Evolutionary conservation across 352 stramenopile species (phyloP).

Genomic region (Halophytophthora polymorphica): DNA sequence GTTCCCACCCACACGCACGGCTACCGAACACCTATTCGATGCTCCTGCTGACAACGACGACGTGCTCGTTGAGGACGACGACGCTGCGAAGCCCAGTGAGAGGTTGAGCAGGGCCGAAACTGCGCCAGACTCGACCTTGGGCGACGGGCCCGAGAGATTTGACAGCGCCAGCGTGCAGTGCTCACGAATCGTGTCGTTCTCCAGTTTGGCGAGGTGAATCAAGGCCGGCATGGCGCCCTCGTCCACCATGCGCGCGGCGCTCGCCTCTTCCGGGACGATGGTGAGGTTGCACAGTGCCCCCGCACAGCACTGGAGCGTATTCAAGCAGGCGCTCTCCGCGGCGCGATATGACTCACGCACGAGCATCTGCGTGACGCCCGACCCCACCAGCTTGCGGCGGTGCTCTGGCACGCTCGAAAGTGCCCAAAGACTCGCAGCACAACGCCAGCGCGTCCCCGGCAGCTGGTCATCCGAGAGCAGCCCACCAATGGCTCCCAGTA

Average conservation of each 20-base stretch:
- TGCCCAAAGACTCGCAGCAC: slow-evolving; percentile 52
- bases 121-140: slow-evolving; percentile 62
- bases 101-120: slow-evolving; percentile 58
- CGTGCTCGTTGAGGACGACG: neutral
- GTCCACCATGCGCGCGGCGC: slow-evolving; percentile 56
- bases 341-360: slow-evolving; percentile 38
- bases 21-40: too few relatives aligned
- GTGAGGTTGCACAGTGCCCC: slow-evolving; percentile 63
- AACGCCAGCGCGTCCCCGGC: slow-evolving; percentile 60
- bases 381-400: slow-evolving; percentile 39
- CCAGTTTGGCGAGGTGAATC: slow-evolving; percentile 56
- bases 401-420: slow-evolving; percentile 43
- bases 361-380: slow-evolving; percentile 47
- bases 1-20: too few relatives aligned
- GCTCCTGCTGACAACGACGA: neutral
- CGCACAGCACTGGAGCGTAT: slow-evolving; percentile 56
- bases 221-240: slow-evolving; percentile 62
- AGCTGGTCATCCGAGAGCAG: slow-evolving; percentile 36
- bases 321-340: slow-evolving; percentile 16
- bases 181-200: slow-evolving; percentile 60
- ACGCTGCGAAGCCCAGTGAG: slow-evolving; percentile 26
- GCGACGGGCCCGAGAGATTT: slow-evolving; percentile 66
- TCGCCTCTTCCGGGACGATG: slow-evolving; percentile 27
- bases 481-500: slow-evolving; percentile 35
- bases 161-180: slow-evolving; percentile 68